phyloP scores from a whole-genome alignment of 371 early-diverging fungal species.

The Mortierella sp. region DNA sequence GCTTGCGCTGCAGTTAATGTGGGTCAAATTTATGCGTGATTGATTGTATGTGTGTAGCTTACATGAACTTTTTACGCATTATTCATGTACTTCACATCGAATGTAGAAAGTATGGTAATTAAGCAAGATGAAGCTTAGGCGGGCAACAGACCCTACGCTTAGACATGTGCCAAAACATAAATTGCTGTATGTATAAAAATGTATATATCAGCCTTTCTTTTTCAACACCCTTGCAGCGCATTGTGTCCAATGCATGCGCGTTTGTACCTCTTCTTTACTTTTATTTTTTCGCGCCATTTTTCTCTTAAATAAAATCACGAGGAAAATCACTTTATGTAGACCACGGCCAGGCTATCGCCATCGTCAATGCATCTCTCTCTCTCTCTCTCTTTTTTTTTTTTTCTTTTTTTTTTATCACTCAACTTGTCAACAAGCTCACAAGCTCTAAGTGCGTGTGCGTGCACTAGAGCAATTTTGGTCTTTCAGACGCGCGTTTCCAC shows the following conservation, averaged over 20 bases:
- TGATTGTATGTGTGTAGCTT: background rate
- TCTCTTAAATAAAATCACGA: background rate
- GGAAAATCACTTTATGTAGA: background rate
- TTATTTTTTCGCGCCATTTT: constrained; percentile 4
- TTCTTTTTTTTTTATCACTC: too few species aligned
- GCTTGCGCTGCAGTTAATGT: background rate
- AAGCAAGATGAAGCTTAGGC: too few species aligned
- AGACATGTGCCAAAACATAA: background rate
- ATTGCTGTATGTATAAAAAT: too few species aligned
- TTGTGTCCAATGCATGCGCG: background rate
- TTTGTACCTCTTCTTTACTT: background rate
- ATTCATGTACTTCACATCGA: background rate
- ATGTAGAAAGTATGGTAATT: too few species aligned
- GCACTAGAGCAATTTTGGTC: too few species aligned
- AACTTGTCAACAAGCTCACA: too few species aligned
- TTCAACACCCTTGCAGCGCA: background rate
- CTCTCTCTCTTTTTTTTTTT: too few species aligned
- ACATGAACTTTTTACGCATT: background rate
- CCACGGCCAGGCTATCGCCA: too few species aligned
- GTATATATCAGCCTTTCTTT: background rate
- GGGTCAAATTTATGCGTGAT: background rate
- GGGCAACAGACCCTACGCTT: too few species aligned
- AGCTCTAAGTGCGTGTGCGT: too few species aligned
- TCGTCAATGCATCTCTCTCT: too few species aligned
- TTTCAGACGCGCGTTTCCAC: too few species aligned